Percentiles rank a stretch among this genome's conserved stretches.
These are phyloP conservation scores for Trametes sp. DNA, from an alignment of 1,284 basidiomycete species.

Conservation along the genomic window DNA sequence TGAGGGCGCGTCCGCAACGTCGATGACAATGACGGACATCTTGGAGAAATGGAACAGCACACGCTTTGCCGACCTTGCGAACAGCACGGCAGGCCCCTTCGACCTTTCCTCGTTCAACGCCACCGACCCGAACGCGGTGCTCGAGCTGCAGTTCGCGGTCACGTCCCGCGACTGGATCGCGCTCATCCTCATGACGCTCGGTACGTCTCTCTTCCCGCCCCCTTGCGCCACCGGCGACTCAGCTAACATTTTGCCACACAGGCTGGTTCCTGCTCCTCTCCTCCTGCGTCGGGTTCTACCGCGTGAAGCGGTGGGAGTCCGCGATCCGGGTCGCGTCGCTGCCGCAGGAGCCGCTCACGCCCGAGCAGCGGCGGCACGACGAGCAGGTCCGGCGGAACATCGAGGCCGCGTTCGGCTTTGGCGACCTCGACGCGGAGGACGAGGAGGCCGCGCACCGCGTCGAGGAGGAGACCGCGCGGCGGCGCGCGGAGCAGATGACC, in stretches of 20 bases:
- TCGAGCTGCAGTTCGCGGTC: conserved; percentile 36
- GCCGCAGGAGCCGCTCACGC: conserved; percentile 42
- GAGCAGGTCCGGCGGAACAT: conserved; percentile 55
- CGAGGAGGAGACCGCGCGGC: conserved; percentile 15
- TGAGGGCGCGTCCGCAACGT: neutral
- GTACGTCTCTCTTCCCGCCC: conserved; percentile 47
- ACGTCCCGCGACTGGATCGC: conserved; percentile 82
- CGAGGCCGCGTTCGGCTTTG: conserved; percentile 56
- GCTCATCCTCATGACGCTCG: conserved; percentile 90
- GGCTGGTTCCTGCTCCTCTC: conserved; percentile 92
- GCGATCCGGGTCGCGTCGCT: conserved; percentile 59
- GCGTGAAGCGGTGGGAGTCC: conserved; percentile 82
- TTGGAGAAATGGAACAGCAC: conserved; percentile 16
- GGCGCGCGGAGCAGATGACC: conserved; percentile 25
- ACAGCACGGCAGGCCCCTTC: neutral
- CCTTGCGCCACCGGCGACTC: neutral
- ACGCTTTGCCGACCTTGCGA: conserved; percentile 6
- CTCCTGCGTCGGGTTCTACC: conserved; percentile 82
- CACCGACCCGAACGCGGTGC: conserved; percentile 26
- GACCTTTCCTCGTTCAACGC: conserved; percentile 16
- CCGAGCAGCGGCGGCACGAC: conserved; percentile 57
- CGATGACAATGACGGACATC: conserved; percentile 17
- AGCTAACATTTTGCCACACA: conserved; percentile 28
- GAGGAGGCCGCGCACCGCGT: conserved; percentile 13
- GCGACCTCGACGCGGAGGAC: conserved; percentile 34